phyloP scores from a whole-genome alignment of 257 asterid species.

The Petunia axillaris region DNA sequence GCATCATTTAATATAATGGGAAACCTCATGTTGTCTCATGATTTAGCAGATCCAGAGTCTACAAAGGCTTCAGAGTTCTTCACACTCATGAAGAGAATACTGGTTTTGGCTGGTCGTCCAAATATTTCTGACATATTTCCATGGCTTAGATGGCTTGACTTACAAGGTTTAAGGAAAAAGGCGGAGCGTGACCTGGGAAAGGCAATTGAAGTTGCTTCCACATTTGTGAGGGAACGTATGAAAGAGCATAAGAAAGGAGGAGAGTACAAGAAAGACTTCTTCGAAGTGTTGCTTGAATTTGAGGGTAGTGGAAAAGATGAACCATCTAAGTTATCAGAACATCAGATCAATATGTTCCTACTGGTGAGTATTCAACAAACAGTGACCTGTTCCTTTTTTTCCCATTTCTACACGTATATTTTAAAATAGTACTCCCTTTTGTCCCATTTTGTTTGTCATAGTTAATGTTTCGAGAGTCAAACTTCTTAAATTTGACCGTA shows the following conservation, averaged over 20 bases:
- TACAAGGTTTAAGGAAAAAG: slow-evolving; percentile 45
- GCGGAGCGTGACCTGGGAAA: slow-evolving; percentile 35
- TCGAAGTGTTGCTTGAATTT: slow-evolving; percentile 62
- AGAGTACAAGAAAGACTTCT: slow-evolving; percentile 54
- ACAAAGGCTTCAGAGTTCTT: slow-evolving; percentile 43
- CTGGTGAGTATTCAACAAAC: neutral
- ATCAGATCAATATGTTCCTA: slow-evolving; percentile 3
- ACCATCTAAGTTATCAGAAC: slow-evolving; percentile 32
- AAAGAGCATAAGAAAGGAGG: slow-evolving; percentile 40
- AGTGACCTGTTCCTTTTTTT: too few relatives aligned
- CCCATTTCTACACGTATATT: neutral
- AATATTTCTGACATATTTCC: slow-evolving; percentile 59
- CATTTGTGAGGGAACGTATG: slow-evolving; percentile 52
- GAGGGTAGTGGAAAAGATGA: slow-evolving; percentile 68
- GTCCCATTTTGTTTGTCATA: too few relatives aligned
- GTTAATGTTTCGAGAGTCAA: too few relatives aligned
- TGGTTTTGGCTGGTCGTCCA: slow-evolving; percentile 52
- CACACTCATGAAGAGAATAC: slow-evolving; percentile 50
- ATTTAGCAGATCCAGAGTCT: slow-evolving; percentile 49
- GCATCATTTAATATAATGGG: slow-evolving; percentile 55
- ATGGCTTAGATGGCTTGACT: slow-evolving; percentile 52
- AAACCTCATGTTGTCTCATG: slow-evolving; percentile 56
- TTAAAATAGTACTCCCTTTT: too few relatives aligned
- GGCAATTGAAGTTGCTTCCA: slow-evolving; percentile 44
- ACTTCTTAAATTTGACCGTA: too few relatives aligned